These are phyloP conservation scores for Cryptosporidium ryanae DNA, from an alignment of 169 alveolate genomes.

Conservation along the genomic window DNA sequence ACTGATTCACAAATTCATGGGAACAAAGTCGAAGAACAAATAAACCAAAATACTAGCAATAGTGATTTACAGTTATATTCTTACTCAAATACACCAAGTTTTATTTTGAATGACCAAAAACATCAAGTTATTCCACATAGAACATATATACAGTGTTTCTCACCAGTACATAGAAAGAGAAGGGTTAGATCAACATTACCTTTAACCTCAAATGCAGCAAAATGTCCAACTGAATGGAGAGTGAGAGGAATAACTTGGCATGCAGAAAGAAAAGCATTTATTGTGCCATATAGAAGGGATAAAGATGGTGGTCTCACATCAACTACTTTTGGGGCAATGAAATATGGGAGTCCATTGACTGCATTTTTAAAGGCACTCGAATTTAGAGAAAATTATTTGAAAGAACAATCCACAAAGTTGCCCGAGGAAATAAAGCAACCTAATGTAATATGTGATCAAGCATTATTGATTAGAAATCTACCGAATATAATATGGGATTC, in stretches of 20 bases:
- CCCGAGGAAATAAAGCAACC: conserved; percentile 59
- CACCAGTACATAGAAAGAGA: conserved; percentile 52
- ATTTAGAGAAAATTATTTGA: conserved; percentile 62
- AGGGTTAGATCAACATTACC: conserved; percentile 65
- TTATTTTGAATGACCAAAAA: conserved; percentile 7
- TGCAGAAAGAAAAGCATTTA: conserved; percentile 75
- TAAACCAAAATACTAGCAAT: neutral
- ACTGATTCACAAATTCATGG: neutral
- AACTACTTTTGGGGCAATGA: conserved; percentile 74
- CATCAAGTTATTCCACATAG: conserved; percentile 13
- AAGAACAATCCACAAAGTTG: conserved; percentile 53
- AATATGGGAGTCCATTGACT: conserved; percentile 72
- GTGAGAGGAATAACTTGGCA: conserved; percentile 75
- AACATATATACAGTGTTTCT: conserved; percentile 35
- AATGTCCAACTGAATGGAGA: conserved; percentile 75
- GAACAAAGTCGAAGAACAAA: neutral
- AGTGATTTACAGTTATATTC: conserved; percentile 13
- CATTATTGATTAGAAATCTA: conserved; percentile 55
- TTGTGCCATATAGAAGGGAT: conserved; percentile 72
- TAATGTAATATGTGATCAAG: conserved; percentile 63
- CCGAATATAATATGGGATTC: conserved; percentile 68
- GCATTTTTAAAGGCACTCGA: conserved; percentile 70
- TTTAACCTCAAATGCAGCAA: conserved; percentile 73
- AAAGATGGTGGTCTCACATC: conserved; percentile 74
- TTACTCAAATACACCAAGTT: conserved; percentile 7